Conservation (phyloP, 2,329 filamentous ascomycete species). For the Leptosphaerulina australis region DNA sequence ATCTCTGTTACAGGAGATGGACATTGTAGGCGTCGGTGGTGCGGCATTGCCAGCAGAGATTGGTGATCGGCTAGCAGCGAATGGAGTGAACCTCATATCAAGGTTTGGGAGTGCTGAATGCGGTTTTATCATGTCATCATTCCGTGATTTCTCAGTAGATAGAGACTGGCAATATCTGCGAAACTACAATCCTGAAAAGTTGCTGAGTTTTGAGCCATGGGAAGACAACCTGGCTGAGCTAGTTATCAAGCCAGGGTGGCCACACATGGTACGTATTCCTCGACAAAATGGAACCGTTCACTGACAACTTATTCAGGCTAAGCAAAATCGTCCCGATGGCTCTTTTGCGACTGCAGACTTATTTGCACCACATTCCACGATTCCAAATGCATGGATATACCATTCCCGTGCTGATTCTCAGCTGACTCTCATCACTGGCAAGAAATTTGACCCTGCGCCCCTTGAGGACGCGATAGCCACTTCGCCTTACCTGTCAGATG, state of each 20-base stretch:
- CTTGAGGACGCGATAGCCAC: constrained; percentile 62
- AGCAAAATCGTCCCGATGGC: constrained; percentile 63
- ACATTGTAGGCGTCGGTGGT: constrained; percentile 68
- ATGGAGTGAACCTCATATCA: constrained; percentile 63
- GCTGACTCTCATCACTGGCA: constrained; percentile 67
- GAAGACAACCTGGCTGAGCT: constrained; percentile 57
- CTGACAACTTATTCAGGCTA: constrained; percentile 47
- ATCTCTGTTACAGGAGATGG: constrained; percentile 63
- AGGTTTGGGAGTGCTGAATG: constrained; percentile 71
- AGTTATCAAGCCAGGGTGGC: constrained; percentile 63
- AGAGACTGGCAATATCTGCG: constrained; percentile 68
- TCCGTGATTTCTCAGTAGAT: constrained; percentile 61
- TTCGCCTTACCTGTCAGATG: constrained; percentile 57
- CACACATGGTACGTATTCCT: constrained; percentile 52
- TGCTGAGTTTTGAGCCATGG: constrained; percentile 56
- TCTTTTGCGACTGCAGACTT: constrained; percentile 69
- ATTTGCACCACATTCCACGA: constrained; percentile 61
- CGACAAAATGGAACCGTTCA: neutral
- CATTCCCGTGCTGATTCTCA: constrained; percentile 67
- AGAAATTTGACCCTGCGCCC: constrained; percentile 70
- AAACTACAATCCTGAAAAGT: constrained; percentile 47
- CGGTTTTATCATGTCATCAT: constrained; percentile 68
- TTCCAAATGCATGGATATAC: constrained; percentile 65
- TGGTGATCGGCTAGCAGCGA: constrained; percentile 60
- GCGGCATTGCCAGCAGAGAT: constrained; percentile 61